phyloP scores from a whole-genome alignment of 2,329 filamentous ascomycete species.

The Talaromyces pinophilus region DNA sequence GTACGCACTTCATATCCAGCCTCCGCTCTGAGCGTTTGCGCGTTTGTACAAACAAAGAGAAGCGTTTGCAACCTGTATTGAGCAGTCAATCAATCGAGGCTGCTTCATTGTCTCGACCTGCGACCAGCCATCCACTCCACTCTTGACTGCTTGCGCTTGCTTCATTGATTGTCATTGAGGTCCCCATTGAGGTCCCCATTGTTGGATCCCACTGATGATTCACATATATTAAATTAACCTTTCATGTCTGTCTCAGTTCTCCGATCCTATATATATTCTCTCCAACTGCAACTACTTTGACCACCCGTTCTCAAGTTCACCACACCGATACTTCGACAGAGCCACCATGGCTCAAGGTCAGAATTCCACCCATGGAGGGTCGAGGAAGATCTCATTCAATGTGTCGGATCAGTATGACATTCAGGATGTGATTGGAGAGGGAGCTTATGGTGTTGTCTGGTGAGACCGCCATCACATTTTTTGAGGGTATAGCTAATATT shows the following conservation, averaged over 20 bases:
- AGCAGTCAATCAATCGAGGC: neutral
- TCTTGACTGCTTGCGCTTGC: neutral
- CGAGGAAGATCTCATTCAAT: conserved; percentile 98
- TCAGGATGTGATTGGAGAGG: conserved; percentile 97
- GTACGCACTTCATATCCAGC: neutral
- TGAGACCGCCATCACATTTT: conserved; percentile 53
- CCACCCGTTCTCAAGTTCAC: neutral
- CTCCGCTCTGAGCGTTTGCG: neutral
- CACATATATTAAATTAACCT: conserved; percentile 6
- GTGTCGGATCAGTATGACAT: conserved; percentile 99
- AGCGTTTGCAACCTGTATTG: neutral
- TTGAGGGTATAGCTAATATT: conserved; percentile 49
- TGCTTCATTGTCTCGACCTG: neutral
- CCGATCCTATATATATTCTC: conserved; percentile 1
- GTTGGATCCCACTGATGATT: conserved; percentile 7
- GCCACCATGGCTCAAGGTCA: conserved; percentile 45
- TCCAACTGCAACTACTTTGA: conserved; percentile 8
- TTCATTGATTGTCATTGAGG: neutral
- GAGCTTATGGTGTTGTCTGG: conserved; percentile 98
- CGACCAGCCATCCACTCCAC: conserved; percentile 5
- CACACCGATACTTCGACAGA: conserved; percentile 5
- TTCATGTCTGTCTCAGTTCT: neutral
- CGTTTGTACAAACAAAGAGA: neutral
- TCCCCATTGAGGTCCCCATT: neutral
- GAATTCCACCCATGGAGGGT: conserved; percentile 55